Evolutionary conservation across 2,329 filamentous ascomycete species (phyloP), one percentile per base, ranked within the genome.

Genomic region (Mycosphaerella sp.): DNA sequence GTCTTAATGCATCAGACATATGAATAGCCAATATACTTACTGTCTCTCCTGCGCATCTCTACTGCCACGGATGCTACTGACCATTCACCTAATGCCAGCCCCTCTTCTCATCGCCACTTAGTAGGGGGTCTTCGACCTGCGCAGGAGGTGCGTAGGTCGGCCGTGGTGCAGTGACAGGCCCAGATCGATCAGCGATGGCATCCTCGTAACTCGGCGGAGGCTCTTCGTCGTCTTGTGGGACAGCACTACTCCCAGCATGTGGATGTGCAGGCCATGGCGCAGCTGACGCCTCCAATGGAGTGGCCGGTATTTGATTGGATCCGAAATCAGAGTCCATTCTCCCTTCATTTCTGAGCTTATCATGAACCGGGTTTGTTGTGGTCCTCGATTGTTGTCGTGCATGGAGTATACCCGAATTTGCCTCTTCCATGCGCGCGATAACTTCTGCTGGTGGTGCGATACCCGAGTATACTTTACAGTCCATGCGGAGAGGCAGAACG

Each of bases 181-280:
- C 84, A 55, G 93, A 71, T 52, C 84, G 80, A 58, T 87, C 84
- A 6, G 89, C 89, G 71, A 96, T 84, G 10, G 89, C 89, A 69
- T 96, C 90, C 70, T 95, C 89, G 65, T 97, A 97, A 63, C 88
- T 95, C 6, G 90, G 90, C 14, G 91, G 55, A 12, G 50, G 90
- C n/a, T 89, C 87, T 50, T 93, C 89, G 28, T 53, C 53, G 41
- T 63, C 62, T 9, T 54, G 42, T 1, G 56, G 55, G n/a, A 50
- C 46, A 3, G 37, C 43, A 30, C 49, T 46, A 32, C 28, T 40
- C 2, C 49, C 59, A 27, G 53, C 51, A 7, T 10, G 3, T 0
- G 25, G 6, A 32, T 54, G 51, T 12, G 53, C 49, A 2, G 59
- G 55, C 30, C 57, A 47, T 1, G 41, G 50, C 3, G 50, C 39